A percentile compares a stretch with the other conserved stretches of the same genome.
These are phyloP conservation scores for Fusarium sp. DNA, from an alignment of 2,329 filamentous ascomycete genomes.

Conservation along the genomic window DNA sequence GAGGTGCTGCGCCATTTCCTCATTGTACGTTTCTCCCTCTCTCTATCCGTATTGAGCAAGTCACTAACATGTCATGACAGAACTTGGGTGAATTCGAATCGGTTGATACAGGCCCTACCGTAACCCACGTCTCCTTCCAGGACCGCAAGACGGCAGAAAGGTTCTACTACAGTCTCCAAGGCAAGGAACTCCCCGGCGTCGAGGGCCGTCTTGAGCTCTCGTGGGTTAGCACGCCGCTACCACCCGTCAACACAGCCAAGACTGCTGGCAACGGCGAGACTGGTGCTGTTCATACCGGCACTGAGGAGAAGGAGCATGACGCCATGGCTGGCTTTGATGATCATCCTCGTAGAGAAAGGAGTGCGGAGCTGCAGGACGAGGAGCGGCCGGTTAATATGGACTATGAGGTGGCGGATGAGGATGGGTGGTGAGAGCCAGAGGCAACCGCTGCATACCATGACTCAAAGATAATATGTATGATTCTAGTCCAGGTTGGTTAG, in stretches of 20 bases:
- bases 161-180: constrained; percentile 70
- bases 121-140: constrained; percentile 71
- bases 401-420: constrained; percentile 66
- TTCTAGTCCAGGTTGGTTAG: background rate
- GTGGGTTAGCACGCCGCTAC: constrained; percentile 64
- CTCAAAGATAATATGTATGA: background rate
- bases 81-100: constrained; percentile 73
- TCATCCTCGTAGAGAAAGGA: constrained; percentile 19
- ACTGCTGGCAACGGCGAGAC: constrained; percentile 22
- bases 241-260: constrained; percentile 31
- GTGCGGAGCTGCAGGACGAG: constrained; percentile 41
- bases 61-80: constrained; percentile 50
- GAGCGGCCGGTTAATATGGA: constrained; percentile 60
- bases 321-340: constrained; percentile 44
- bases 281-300: constrained; percentile 4
- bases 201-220: constrained; percentile 72
- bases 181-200: constrained; percentile 71
- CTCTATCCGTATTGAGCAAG: background rate
- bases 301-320: constrained; percentile 40
- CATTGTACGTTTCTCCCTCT: constrained; percentile 63
- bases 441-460: background rate
- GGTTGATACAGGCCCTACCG: constrained; percentile 61
- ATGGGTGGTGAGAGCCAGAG: constrained; percentile 55
- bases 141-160: constrained; percentile 79
- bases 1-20: constrained; percentile 79